phyloP scores from a whole-genome alignment of 2,329 filamentous ascomycete genomes.

The Aciculosporium take region DNA sequence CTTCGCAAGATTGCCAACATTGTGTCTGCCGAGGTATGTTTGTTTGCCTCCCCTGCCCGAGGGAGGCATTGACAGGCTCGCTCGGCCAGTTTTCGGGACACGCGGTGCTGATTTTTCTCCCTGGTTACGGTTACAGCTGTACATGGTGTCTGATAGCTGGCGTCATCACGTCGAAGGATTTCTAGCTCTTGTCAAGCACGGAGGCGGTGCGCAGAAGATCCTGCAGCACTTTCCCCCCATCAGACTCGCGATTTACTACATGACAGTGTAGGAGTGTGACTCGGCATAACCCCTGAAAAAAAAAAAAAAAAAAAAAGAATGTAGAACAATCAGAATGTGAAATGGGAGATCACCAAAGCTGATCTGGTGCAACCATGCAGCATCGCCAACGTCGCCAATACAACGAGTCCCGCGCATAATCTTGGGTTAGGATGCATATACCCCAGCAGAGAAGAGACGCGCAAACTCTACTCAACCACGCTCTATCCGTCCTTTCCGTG shows the following conservation, averaged over 20 bases:
- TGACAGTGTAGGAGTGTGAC: neutral
- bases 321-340: neutral
- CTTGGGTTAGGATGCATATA: neutral
- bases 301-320: neutral
- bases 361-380: neutral
- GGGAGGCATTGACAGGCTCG: neutral
- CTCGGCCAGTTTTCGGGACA: neutral
- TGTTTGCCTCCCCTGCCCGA: neutral
- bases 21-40: neutral
- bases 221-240: neutral
- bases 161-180: neutral
- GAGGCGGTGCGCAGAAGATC: neutral
- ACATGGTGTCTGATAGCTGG: conserved; percentile 1
- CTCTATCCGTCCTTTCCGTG: neutral
- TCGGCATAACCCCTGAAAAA: neutral
- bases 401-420: neutral
- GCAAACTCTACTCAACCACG: neutral
- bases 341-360: neutral
- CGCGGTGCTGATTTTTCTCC: neutral
- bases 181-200: neutral
- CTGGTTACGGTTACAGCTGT: neutral
- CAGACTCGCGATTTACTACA: neutral
- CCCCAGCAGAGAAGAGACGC: neutral
- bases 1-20: conserved; percentile 1
- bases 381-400: neutral